These are phyloP conservation scores for Beauveria rudraprayagi DNA, from an alignment of 2,329 filamentous ascomycete species.

Conservation along the genomic window DNA sequence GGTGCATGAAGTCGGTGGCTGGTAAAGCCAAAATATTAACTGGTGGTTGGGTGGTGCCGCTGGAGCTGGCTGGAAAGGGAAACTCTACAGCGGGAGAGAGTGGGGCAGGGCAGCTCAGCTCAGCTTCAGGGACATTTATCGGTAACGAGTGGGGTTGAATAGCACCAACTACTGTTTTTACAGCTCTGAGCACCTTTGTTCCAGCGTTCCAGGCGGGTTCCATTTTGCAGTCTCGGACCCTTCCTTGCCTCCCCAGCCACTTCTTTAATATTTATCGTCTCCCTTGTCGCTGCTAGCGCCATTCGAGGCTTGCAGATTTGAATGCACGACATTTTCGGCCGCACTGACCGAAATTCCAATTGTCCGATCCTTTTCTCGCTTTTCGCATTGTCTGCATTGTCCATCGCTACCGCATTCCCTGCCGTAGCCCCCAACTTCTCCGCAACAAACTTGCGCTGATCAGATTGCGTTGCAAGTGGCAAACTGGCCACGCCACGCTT, in stretches of 20 bases:
- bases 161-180: neutral
- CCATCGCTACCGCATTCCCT: too few species aligned
- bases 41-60: constrained; percentile 1
- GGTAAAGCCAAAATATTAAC: neutral
- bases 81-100: constrained; percentile 1
- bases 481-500: neutral
- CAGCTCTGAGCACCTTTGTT: neutral
- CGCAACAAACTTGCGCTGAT: neutral
- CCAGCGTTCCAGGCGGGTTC: too few species aligned
- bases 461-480: neutral
- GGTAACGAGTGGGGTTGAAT: neutral
- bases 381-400: neutral
- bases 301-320: neutral
- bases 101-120: neutral
- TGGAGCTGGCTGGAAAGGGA: neutral
- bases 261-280: neutral
- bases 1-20: constrained; percentile 2
- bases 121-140: neutral
- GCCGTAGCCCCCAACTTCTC: neutral
- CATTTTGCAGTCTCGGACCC: too few species aligned
- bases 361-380: neutral
- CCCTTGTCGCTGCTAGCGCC: neutral
- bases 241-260: neutral
- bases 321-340: neutral
- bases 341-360: neutral